These are phyloP conservation scores for Penicillium oxalicum DNA, from an alignment of 2,329 filamentous ascomycete genomes.

Conservation along the genomic window DNA sequence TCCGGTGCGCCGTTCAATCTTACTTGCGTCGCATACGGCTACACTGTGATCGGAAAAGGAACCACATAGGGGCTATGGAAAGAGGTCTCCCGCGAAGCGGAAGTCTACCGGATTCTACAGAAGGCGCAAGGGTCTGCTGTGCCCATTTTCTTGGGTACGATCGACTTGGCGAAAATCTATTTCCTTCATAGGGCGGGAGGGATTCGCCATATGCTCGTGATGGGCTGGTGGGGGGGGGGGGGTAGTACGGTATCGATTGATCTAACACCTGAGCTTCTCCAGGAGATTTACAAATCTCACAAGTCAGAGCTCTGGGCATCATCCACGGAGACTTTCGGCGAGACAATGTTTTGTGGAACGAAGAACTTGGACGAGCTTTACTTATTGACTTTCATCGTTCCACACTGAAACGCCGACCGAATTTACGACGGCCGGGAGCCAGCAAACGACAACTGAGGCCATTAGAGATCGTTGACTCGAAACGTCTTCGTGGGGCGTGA, in stretches of 20 bases:
- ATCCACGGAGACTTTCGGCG: conserved; percentile 2
- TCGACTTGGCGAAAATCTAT: conserved; percentile 16
- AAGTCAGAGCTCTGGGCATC: not conserved
- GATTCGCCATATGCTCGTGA: conserved; percentile 25
- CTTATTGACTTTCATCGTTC: conserved; percentile 4
- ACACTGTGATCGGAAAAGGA: conserved; percentile 27
- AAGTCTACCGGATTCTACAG: conserved; percentile 5
- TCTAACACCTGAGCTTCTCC: not conserved
- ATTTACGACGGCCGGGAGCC: not conserved
- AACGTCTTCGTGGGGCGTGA: not conserved
- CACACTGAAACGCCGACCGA: not conserved
- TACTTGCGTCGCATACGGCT: conserved; percentile 20
- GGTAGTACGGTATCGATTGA: not conserved
- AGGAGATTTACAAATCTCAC: not conserved
- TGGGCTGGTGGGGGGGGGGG: conserved; percentile 17
- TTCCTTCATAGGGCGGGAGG: conserved; percentile 14
- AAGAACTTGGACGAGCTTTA: conserved; percentile 2
- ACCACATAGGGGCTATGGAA: conserved; percentile 16
- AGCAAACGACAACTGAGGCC: not conserved
- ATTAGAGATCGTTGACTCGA: not conserved
- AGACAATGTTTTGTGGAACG: conserved; percentile 3
- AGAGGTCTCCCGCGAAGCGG: conserved; percentile 7
- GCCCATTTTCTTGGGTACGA: conserved; percentile 10
- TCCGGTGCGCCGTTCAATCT: conserved; percentile 28
- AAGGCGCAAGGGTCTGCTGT: conserved; percentile 8